A percentile compares a stretch with the other conserved stretches of the same genome.
These are phyloP conservation scores for Paulownia fortunei DNA, from an alignment of 257 asterid genomes.

Conservation along the genomic window DNA sequence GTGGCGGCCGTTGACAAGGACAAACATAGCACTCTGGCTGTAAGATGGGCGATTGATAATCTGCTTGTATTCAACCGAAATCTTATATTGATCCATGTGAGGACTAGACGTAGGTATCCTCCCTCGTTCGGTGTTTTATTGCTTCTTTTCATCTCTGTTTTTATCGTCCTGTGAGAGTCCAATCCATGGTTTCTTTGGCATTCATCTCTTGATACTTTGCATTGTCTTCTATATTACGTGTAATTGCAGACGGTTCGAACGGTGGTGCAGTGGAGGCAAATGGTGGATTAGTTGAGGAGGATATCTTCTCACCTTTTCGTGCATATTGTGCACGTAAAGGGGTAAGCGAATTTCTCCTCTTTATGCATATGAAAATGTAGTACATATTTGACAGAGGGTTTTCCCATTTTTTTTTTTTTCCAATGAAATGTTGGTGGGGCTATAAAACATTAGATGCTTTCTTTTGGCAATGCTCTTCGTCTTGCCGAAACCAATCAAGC, in stretches of 20 bases:
- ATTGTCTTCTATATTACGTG: too few relatives aligned
- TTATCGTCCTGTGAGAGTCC: neutral
- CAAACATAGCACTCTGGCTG: slow-evolving; percentile 59
- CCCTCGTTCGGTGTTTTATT: neutral
- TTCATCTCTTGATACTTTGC: too few relatives aligned
- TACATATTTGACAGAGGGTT: too few relatives aligned
- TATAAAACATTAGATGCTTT: neutral
- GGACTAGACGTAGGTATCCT: slow-evolving; percentile 60
- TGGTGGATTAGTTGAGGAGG: slow-evolving; percentile 44
- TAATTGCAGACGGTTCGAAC: slow-evolving; percentile 32
- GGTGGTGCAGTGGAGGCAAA: slow-evolving; percentile 40
- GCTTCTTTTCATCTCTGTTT: neutral
- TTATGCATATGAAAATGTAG: too few relatives aligned
- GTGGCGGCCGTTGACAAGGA: slow-evolving; percentile 69
- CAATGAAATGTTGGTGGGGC: neutral
- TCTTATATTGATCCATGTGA: slow-evolving; percentile 62
- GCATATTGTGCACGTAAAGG: slow-evolving; percentile 70
- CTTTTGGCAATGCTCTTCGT: neutral
- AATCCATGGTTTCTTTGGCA: too few relatives aligned
- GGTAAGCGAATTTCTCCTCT: slow-evolving; percentile 42
- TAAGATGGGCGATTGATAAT: slow-evolving; percentile 72
- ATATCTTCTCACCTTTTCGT: slow-evolving; percentile 53
- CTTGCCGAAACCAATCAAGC: neutral
- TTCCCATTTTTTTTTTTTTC: neutral
- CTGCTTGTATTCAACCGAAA: slow-evolving; percentile 38